These are phyloP conservation scores for Boletellus ananas DNA, from an alignment of 768 basidiomycete species.

Conservation along the genomic window DNA sequence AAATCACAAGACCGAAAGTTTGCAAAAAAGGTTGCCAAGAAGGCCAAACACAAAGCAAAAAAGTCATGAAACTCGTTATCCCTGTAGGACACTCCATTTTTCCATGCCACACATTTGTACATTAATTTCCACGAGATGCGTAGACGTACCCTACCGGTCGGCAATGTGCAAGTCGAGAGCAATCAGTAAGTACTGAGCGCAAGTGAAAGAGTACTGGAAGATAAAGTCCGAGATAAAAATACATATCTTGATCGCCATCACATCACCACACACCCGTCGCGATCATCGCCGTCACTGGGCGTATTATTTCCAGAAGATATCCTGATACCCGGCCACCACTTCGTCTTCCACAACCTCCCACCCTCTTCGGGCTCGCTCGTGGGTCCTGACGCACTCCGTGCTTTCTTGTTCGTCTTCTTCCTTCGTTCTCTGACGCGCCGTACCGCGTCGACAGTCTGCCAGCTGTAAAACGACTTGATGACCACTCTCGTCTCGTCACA, in stretches of 20 bases:
- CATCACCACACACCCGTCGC: slow-evolving; percentile 69
- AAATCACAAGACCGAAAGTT: slow-evolving; percentile 21
- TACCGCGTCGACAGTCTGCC: slow-evolving; percentile 83
- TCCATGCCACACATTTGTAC: slow-evolving; percentile 5
- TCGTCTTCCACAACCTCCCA: slow-evolving; percentile 20
- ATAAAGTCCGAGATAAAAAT: slow-evolving; percentile 26
- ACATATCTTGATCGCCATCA: slow-evolving; percentile 33
- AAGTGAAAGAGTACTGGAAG: slow-evolving; percentile 23
- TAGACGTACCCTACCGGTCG: slow-evolving; percentile 13
- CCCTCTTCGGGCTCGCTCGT: slow-evolving; percentile 30
- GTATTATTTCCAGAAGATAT: slow-evolving; percentile 48
- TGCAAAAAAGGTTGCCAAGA: slow-evolving; percentile 30
- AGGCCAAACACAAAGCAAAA: slow-evolving; percentile 34
- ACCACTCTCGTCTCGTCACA: slow-evolving; percentile 71
- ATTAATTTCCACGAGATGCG: slow-evolving; percentile 15
- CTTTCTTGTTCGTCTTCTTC: slow-evolving; percentile 48
- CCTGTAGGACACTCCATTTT: slow-evolving; percentile 9
- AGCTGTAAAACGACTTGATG: slow-evolving; percentile 80
- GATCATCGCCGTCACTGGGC: slow-evolving; percentile 43
- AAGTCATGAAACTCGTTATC: slow-evolving; percentile 9
- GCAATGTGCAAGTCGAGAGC: slow-evolving; percentile 13
- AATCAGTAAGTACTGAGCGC: slow-evolving; percentile 9
- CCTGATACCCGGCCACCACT: slow-evolving; percentile 47
- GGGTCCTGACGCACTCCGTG: slow-evolving; percentile 33
- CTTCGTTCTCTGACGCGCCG: slow-evolving; percentile 59